Evolutionary conservation across 495 filamentous ascomycete species (phyloP).

Genomic region (Cairneyella variabilis): DNA sequence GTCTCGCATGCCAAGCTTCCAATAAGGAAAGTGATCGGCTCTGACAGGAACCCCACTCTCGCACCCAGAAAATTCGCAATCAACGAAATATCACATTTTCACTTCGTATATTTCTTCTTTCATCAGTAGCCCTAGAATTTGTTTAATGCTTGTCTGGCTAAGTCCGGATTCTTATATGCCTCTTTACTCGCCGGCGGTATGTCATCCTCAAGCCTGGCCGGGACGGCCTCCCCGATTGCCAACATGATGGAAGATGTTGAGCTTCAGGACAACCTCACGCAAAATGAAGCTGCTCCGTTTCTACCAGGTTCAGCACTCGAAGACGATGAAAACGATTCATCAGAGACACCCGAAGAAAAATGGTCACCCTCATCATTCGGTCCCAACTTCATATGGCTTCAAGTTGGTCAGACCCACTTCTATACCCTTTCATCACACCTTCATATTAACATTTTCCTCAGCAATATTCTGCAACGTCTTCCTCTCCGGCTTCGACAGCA

Average conservation of each 20-base stretch:
- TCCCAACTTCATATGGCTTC: conserved; percentile 39
- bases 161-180: too few species aligned
- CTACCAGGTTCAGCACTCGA: background rate
- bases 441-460: conserved; percentile 1
- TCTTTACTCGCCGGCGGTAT: background rate
- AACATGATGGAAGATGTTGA: background rate
- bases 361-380: conserved; percentile 7
- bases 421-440: background rate
- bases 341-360: background rate
- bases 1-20: too few species aligned
- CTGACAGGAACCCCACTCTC: too few species aligned
- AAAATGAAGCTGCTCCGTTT: background rate
- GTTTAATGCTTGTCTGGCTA: too few species aligned
- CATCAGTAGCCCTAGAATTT: too few species aligned
- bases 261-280: background rate
- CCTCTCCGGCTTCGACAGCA: conserved; percentile 61
- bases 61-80: too few species aligned
- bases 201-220: background rate
- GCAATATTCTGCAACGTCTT: conserved; percentile 66
- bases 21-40: too few species aligned
- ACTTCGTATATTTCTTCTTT: too few species aligned
- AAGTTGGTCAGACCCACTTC: conserved; percentile 29
- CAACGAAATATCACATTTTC: too few species aligned
- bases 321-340: background rate
- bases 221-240: too few species aligned